Percentiles rank a stretch among this genome's conserved stretches.
These are phyloP conservation scores for Teratosphaeria destructans DNA, from an alignment of 2,329 filamentous ascomycete species.

Conservation along the genomic window DNA sequence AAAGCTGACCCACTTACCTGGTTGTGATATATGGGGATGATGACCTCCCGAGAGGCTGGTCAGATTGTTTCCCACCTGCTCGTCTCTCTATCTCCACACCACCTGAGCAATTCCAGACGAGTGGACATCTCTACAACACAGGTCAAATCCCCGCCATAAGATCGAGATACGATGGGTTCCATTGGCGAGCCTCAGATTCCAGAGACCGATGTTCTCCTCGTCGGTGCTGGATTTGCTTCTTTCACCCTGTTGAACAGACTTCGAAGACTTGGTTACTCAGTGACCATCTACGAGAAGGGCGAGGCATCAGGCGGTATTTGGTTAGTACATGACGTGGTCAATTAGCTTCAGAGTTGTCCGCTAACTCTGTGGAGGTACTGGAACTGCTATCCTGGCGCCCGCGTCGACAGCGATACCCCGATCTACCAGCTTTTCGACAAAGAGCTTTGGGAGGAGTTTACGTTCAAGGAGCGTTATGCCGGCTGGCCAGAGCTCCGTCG, in stretches of 20 bases:
- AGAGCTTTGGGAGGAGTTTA: constrained; percentile 40
- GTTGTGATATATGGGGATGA: background rate
- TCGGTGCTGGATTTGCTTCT: constrained; percentile 9
- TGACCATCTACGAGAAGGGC: constrained; percentile 27
- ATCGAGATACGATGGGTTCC: constrained; percentile 15
- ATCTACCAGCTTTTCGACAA: constrained; percentile 22
- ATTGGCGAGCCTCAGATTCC: constrained; percentile 15
- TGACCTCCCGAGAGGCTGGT: background rate
- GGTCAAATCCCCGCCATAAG: background rate
- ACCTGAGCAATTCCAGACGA: background rate
- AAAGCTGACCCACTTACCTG: background rate
- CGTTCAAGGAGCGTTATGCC: constrained; percentile 30
- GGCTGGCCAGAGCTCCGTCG: constrained; percentile 39
- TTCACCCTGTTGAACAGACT: constrained; percentile 20
- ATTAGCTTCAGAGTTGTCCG: background rate
- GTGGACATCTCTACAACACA: background rate
- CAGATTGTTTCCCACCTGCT: background rate
- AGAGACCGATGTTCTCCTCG: constrained; percentile 11
- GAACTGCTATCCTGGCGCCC: constrained; percentile 30
- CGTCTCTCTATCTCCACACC: background rate
- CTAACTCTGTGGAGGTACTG: constrained; percentile 6
- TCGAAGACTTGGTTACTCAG: constrained; percentile 23
- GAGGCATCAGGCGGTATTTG: constrained; percentile 27
- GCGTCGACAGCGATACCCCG: constrained; percentile 33
- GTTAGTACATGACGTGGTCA: constrained; percentile 13